A percentile compares a stretch with the other conserved stretches of the same genome.
These are phyloP conservation scores for Davidsoniella neocaledoniae DNA, from an alignment of 2,329 filamentous ascomycete species.

Conservation along the genomic window DNA sequence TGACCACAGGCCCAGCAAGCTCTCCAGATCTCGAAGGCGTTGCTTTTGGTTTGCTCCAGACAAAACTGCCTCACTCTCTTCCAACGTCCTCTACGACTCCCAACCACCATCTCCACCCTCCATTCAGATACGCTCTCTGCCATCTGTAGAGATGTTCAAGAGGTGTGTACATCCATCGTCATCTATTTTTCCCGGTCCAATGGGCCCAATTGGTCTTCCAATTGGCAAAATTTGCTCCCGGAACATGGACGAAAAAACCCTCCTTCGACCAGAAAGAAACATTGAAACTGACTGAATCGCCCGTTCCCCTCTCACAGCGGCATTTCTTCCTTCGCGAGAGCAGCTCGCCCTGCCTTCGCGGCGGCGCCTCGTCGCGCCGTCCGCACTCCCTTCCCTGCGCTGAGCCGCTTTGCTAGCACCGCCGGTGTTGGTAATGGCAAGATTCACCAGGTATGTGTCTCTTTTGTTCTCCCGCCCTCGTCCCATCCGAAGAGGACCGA, in stretches of 20 bases:
- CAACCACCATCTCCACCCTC: conserved; percentile 37
- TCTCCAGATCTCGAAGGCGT: conserved; percentile 13
- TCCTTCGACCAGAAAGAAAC: too few relatives aligned
- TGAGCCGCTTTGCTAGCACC: conserved; percentile 43
- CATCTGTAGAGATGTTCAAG: conserved; percentile 69
- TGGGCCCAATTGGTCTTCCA: conserved; percentile 25
- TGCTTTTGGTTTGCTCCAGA: conserved; percentile 18
- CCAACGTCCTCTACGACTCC: conserved; percentile 31
- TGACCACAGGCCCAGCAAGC: conserved; percentile 11
- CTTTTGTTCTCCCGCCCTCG: neutral
- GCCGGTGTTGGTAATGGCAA: conserved; percentile 44
- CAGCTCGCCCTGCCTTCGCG: conserved; percentile 43
- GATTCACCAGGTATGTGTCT: conserved; percentile 45
- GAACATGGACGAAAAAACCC: too few relatives aligned
- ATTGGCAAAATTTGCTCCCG: conserved; percentile 26
- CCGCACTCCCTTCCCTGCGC: conserved; percentile 35
- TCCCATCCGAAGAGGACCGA: neutral
- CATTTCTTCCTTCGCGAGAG: conserved; percentile 47
- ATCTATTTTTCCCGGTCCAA: conserved; percentile 18
- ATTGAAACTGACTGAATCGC: conserved; percentile 13
- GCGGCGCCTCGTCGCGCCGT: conserved; percentile 39
- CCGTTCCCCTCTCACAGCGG: conserved; percentile 33
- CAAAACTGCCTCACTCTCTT: conserved; percentile 31
- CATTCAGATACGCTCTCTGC: conserved; percentile 45
- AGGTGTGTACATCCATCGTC: conserved; percentile 39